Evolutionary conservation across 441 rosid genomes (phyloP).

Genomic region (Aquilaria agallochum): DNA sequence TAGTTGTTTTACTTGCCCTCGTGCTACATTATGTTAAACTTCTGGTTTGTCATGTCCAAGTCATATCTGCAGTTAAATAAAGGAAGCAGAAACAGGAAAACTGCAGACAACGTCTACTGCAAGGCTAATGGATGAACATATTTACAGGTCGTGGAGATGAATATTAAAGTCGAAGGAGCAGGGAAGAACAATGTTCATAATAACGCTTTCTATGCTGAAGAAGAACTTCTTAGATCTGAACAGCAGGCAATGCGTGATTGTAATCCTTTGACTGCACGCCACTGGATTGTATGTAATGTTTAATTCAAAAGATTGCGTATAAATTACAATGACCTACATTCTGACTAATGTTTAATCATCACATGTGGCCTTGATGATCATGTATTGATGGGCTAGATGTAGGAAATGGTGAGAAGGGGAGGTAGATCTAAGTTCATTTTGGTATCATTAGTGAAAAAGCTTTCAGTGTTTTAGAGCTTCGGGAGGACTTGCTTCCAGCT

Average conservation of each 20-base stretch:
- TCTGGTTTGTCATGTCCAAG: too few relatives aligned
- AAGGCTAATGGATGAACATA: constrained; percentile 3
- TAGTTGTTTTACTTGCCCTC: too few relatives aligned
- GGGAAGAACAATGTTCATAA: constrained; percentile 46
- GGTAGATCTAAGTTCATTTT: too few relatives aligned
- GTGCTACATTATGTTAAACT: too few relatives aligned
- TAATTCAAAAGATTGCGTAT: neutral
- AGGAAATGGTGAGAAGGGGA: too few relatives aligned
- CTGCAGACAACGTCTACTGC: neutral
- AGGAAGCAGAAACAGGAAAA: too few relatives aligned
- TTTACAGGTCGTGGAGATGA: constrained; percentile 38
- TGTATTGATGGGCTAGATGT: too few relatives aligned
- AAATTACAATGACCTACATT: constrained; percentile 2
- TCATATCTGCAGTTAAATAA: too few relatives aligned
- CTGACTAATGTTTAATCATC: neutral
- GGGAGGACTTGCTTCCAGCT: too few relatives aligned
- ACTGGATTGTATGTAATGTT: constrained; percentile 41
- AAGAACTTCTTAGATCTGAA: constrained; percentile 39
- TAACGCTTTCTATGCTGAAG: constrained; percentile 51
- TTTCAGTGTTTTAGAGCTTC: too few relatives aligned
- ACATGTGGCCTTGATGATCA: too few relatives aligned
- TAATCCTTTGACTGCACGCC: constrained; percentile 41
- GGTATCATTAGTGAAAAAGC: too few relatives aligned
- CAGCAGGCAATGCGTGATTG: constrained; percentile 48
- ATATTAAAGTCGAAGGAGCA: constrained; percentile 49